Conservation (phyloP, 2,329 filamentous ascomycete genomes). For the Cadophora malorum region DNA sequence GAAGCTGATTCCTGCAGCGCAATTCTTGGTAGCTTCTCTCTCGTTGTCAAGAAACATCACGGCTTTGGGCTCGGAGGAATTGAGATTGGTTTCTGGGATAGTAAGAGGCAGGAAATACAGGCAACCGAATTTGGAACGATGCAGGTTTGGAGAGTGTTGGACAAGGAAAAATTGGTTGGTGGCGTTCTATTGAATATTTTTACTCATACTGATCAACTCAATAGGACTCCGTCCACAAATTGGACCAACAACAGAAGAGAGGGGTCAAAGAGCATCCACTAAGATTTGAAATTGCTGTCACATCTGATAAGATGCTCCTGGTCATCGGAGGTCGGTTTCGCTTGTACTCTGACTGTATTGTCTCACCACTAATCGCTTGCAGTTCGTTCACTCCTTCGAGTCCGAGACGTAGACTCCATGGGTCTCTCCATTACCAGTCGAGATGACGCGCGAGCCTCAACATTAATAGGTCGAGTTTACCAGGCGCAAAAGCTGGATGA, state of each 20-base stretch:
- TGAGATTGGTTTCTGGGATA: constrained; percentile 13
- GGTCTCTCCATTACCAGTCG: constrained; percentile 12
- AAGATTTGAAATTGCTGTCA: constrained; percentile 15
- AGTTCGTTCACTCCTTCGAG: constrained; percentile 14
- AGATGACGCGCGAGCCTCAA: background rate
- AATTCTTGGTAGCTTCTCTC: constrained; percentile 8
- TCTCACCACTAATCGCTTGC: background rate
- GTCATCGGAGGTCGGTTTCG: constrained; percentile 17
- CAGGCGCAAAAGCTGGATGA: constrained; percentile 5
- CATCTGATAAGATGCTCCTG: constrained; percentile 13
- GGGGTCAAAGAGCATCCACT: constrained; percentile 17
- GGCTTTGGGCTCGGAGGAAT: constrained; percentile 7
- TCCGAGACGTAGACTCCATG: constrained; percentile 9
- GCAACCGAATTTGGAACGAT: constrained; percentile 1
- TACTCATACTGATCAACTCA: background rate
- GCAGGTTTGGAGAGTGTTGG: constrained; percentile 16
- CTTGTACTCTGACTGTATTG: constrained; percentile 11
- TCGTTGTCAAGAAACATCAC: constrained; percentile 7
- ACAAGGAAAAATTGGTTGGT: constrained; percentile 17
- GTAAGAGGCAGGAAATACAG: constrained; percentile 10
- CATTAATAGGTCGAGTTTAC: constrained; percentile 12
- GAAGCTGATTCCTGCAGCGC: background rate
- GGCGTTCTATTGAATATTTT: background rate
- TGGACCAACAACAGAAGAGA: constrained; percentile 7
- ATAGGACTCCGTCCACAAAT: constrained; percentile 9